These are phyloP conservation scores for Limnanthes douglasii DNA, from an alignment of 345 rosid genomes.

Conservation along the genomic window DNA sequence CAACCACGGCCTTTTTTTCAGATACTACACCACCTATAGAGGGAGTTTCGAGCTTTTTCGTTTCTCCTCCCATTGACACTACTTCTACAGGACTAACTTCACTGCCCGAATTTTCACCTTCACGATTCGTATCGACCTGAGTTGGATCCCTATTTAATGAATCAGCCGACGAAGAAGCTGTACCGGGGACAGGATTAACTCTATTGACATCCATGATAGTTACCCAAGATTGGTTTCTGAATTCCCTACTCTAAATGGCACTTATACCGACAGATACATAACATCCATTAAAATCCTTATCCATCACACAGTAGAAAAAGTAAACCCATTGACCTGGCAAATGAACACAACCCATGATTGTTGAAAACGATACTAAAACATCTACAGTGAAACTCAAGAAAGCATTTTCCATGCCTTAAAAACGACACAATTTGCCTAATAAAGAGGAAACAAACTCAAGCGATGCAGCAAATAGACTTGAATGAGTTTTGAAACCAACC, in stretches of 20 bases:
- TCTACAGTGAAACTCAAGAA: constrained; percentile 12
- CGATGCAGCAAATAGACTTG: constrained; percentile 11
- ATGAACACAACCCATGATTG: constrained; percentile 30
- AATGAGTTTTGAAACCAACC: constrained; percentile 15
- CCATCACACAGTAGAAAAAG: constrained; percentile 24
- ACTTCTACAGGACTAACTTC: constrained; percentile 4
- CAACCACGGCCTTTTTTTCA: constrained; percentile 18
- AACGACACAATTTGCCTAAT: constrained; percentile 5
- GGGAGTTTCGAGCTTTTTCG: constrained; percentile 10
- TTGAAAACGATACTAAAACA: constrained; percentile 22
- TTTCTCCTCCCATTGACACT: constrained; percentile 12
- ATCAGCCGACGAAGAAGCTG: constrained; percentile 22
- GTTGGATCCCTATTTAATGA: constrained; percentile 22
- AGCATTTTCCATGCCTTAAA: constrained; percentile 35
- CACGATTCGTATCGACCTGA: constrained; percentile 3
- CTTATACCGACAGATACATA: constrained; percentile 30
- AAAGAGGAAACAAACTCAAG: constrained; percentile 17
- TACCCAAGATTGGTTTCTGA: constrained; percentile 20
- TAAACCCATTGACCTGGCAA: constrained; percentile 20
- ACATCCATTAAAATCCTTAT: constrained; percentile 50
- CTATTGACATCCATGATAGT: constrained; percentile 22
- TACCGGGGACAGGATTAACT: constrained; percentile 22
- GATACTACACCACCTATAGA: constrained; percentile 7
- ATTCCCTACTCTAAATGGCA: constrained; percentile 45
- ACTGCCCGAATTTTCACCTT: background rate